phyloP scores from a whole-genome alignment of 2,329 filamentous ascomycete genomes.

The Microsporum audouinii region DNA sequence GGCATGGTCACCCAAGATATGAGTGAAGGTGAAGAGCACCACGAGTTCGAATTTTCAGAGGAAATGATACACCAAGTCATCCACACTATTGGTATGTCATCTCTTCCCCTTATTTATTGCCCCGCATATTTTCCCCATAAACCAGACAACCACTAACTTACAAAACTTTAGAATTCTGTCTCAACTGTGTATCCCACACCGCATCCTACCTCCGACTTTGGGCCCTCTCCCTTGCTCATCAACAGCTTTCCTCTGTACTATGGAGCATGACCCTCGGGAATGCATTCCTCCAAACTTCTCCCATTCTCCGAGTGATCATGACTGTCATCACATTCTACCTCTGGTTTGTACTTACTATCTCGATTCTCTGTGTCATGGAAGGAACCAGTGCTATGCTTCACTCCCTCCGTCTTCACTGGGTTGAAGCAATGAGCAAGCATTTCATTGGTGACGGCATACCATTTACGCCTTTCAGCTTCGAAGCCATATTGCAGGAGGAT shows the following conservation, averaged over 20 bases:
- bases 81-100: constrained; percentile 78
- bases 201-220: constrained; percentile 97
- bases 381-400: constrained; percentile 94
- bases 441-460: constrained; percentile 81
- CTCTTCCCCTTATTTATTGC: neutral
- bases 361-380: constrained; percentile 85
- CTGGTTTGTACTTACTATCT: constrained; percentile 78
- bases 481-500: constrained; percentile 72
- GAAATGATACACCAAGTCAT: constrained; percentile 99
- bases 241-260: constrained; percentile 89
- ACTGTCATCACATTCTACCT: constrained; percentile 72
- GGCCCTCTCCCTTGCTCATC: constrained; percentile 93
- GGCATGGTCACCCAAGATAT: constrained; percentile 85
- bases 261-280: constrained; percentile 91
- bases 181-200: constrained; percentile 98
- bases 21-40: constrained; percentile 60
- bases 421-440: constrained; percentile 96
- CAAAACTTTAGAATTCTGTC: constrained; percentile 65
- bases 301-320: constrained; percentile 61
- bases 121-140: neutral
- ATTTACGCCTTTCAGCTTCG: constrained; percentile 84
- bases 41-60: constrained; percentile 95
- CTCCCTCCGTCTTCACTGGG: constrained; percentile 83
- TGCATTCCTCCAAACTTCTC: constrained; percentile 53
- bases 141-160: neutral